Percentiles rank a stretch among this genome's conserved stretches.
Conservation (phyloP, 208 protist species). For the Trypanosoma caninum region DNA sequence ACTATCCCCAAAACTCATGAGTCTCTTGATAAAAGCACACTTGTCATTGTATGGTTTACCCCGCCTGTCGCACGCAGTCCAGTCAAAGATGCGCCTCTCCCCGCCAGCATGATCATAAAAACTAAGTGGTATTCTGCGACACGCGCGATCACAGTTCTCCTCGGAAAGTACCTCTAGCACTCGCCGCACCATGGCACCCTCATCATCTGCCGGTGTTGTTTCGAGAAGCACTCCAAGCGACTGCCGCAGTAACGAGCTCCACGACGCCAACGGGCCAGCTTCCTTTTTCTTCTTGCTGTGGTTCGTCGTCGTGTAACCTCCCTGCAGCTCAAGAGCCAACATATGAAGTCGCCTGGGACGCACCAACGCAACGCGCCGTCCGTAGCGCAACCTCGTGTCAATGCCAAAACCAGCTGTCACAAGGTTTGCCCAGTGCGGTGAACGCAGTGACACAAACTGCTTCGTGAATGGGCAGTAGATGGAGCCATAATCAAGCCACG, state of each 20-base stretch:
- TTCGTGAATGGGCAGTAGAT: conserved; percentile 62
- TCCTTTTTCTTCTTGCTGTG: not conserved
- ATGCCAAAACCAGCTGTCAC: conserved; percentile 38
- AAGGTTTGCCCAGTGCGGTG: conserved; percentile 50
- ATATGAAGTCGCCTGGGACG: conserved; percentile 22
- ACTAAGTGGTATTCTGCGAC: conserved; percentile 15
- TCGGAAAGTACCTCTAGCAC: conserved; percentile 14
- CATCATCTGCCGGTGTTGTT: conserved; percentile 20
- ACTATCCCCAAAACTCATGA: conserved; percentile 17
- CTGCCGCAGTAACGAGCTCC: conserved; percentile 30
- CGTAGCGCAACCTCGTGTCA: conserved; percentile 18
- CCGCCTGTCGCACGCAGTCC: too few relatives aligned
- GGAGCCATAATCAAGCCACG: conserved; percentile 21
- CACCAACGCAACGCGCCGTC: conserved; percentile 28
- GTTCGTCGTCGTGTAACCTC: not conserved
- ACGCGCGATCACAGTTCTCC: not conserved
- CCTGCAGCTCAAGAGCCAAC: conserved; percentile 26
- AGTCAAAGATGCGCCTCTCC: not conserved
- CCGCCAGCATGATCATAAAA: conserved; percentile 5
- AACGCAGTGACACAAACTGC: conserved; percentile 44
- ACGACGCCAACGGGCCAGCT: conserved; percentile 8
- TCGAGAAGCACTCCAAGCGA: conserved; percentile 38
- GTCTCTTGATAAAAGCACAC: not conserved
- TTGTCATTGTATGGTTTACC: not conserved
- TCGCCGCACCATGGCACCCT: not conserved